phyloP scores from a whole-genome alignment of 257 asterid genomes.

The Marsdenia floribunda region DNA sequence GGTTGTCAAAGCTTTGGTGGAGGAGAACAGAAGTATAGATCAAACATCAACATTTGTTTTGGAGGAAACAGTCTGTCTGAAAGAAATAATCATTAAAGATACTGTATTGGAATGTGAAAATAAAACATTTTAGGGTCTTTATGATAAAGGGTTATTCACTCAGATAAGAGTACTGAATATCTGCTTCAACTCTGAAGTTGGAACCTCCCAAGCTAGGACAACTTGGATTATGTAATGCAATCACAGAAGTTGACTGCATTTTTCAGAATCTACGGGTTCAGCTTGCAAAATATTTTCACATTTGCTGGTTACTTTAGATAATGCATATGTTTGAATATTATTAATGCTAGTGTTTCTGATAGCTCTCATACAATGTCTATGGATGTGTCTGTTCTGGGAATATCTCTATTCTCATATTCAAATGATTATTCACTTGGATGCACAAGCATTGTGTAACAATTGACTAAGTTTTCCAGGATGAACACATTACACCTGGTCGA shows the following conservation, averaged over 20 bases:
- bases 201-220: background rate
- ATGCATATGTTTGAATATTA: background rate
- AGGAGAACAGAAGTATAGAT: background rate
- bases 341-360: background rate
- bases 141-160: background rate
- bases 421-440: conserved; percentile 3
- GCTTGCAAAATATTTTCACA: background rate
- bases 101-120: background rate
- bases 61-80: background rate
- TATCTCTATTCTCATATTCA: background rate
- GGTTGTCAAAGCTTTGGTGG: background rate
- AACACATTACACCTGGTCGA: conserved; percentile 53
- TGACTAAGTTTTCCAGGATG: conserved; percentile 62
- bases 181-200: background rate
- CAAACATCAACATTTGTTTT: background rate
- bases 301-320: background rate
- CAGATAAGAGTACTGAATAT: background rate
- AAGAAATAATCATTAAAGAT: background rate
- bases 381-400: background rate
- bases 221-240: background rate
- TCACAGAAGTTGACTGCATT: background rate
- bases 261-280: background rate
- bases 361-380: background rate
- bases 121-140: background rate
- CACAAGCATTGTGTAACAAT: conserved; percentile 17